Evolutionary conservation across 305 asterid genomes (phyloP).

Genomic region (Fraxinus latifolia): DNA sequence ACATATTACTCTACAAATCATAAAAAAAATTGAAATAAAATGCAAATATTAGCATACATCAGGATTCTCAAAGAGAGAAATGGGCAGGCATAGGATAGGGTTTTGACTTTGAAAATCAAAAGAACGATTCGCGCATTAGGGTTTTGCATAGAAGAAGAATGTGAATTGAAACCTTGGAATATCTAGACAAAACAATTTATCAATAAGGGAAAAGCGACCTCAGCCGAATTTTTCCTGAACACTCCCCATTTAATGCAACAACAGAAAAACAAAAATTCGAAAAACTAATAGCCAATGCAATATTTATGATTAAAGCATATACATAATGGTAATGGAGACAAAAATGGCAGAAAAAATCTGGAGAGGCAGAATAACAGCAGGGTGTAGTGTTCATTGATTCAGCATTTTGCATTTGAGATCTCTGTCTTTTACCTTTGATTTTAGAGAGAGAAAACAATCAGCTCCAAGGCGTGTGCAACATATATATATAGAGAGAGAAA

Average conservation of each 20-base stretch:
- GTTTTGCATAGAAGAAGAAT: conserved; percentile 1
- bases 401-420: conserved; percentile 8
- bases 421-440: conserved; percentile 37
- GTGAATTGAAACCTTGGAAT: conserved; percentile 17
- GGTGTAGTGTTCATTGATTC: background rate
- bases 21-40: background rate
- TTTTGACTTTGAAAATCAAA: conserved; percentile 38
- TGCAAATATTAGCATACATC: background rate
- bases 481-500: background rate
- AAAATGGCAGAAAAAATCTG: background rate
- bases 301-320: background rate
- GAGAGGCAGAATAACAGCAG: background rate
- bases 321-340: background rate
- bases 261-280: background rate
- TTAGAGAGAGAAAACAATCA: conserved; percentile 33
- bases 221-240: conserved; percentile 34
- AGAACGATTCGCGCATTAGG: conserved; percentile 8
- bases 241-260: conserved; percentile 41
- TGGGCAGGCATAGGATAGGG: conserved; percentile 14
- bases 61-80: background rate
- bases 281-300: conserved; percentile 9
- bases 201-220: conserved; percentile 35
- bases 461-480: conserved; percentile 40
- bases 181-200: conserved; percentile 1
- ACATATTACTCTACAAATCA: conserved; percentile 1